Evolutionary conservation across 768 basidiomycete genomes (phyloP).

Genomic region (Boletus sp.): DNA sequence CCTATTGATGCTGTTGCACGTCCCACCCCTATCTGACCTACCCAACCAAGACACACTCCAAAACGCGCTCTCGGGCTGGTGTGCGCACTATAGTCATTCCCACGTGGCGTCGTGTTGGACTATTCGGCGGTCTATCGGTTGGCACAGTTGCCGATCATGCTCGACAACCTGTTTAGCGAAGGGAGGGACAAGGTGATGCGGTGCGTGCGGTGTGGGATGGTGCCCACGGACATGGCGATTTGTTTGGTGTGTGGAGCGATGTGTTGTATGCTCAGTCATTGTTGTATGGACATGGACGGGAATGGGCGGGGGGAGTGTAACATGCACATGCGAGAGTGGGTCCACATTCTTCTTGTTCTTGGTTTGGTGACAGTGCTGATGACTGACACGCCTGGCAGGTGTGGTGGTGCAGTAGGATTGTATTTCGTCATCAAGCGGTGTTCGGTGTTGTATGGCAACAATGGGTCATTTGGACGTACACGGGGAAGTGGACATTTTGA

Average conservation of each 20-base stretch:
- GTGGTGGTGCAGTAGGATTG: conserved; percentile 84
- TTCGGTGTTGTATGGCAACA: conserved; percentile 80
- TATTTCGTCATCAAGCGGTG: conserved; percentile 93
- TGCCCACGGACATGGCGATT: conserved; percentile 84
- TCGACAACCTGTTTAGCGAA: conserved; percentile 79
- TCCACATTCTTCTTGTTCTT: conserved; percentile 15
- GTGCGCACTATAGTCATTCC: conserved; percentile 82
- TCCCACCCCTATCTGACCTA: conserved; percentile 77
- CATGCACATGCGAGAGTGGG: conserved; percentile 91
- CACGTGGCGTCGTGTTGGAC: conserved; percentile 78
- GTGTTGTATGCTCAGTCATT: conserved; percentile 89
- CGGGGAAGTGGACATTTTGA: conserved; percentile 88
- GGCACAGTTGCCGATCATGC: conserved; percentile 71
- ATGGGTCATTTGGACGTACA: conserved; percentile 94
- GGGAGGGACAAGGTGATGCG: conserved; percentile 65
- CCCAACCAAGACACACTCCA: conserved; percentile 85
- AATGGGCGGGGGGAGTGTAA: conserved; percentile 85
- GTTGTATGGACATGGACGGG: conserved; percentile 69
- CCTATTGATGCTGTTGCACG: conserved; percentile 68
- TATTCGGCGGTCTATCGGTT: conserved; percentile 83
- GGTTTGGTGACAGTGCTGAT: not conserved
- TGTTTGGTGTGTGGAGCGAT: conserved; percentile 88
- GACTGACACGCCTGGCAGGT: conserved; percentile 45
- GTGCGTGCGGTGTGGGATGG: conserved; percentile 74
- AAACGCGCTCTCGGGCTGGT: conserved; percentile 87